Evolutionary conservation across 2,329 filamentous ascomycete species (phyloP).

Genomic region (Aureobasidium sp.): DNA sequence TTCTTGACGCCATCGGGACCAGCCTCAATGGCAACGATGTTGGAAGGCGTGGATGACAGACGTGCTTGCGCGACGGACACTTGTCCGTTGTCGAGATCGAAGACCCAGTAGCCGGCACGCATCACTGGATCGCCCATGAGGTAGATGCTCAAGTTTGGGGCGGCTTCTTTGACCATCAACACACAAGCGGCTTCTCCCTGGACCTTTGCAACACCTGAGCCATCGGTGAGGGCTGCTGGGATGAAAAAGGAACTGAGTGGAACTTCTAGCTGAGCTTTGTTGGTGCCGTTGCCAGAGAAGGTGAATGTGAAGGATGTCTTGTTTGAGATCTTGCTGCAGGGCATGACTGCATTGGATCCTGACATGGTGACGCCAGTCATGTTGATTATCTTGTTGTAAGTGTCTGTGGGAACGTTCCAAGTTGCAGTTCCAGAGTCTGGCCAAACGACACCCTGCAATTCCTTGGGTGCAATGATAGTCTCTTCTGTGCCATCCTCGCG

Average conservation of each 20-base stretch:
- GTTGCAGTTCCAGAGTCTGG: conserved; percentile 26
- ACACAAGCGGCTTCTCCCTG: conserved; percentile 11
- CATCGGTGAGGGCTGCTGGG: conserved; percentile 16
- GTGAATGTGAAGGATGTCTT: conserved; percentile 19
- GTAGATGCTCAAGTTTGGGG: conserved; percentile 15
- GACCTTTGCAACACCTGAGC: conserved; percentile 16
- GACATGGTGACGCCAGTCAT: conserved; percentile 18
- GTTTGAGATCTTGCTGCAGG: conserved; percentile 20
- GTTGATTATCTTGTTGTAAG: conserved; percentile 19
- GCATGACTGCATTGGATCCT: conserved; percentile 12
- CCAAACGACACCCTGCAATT: conserved; percentile 17
- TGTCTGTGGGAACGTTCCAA: conserved; percentile 18
- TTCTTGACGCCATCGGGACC: background rate
- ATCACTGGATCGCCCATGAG: conserved; percentile 25
- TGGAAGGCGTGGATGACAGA: background rate
- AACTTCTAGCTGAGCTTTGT: conserved; percentile 21
- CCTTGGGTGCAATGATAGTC: conserved; percentile 18
- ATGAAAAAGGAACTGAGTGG: conserved; percentile 22
- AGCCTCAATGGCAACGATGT: background rate
- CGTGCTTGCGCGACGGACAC: conserved; percentile 24
- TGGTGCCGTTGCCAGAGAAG: conserved; percentile 17
- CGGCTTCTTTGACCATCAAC: background rate
- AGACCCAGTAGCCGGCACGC: conserved; percentile 27
- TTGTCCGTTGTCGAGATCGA: conserved; percentile 28
- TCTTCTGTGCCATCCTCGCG: conserved; percentile 15